Percentiles rank a stretch among this genome's conserved stretches.
These are phyloP conservation scores for Fusarium humuli DNA, from an alignment of 2,329 filamentous ascomycete genomes.

Conservation along the genomic window DNA sequence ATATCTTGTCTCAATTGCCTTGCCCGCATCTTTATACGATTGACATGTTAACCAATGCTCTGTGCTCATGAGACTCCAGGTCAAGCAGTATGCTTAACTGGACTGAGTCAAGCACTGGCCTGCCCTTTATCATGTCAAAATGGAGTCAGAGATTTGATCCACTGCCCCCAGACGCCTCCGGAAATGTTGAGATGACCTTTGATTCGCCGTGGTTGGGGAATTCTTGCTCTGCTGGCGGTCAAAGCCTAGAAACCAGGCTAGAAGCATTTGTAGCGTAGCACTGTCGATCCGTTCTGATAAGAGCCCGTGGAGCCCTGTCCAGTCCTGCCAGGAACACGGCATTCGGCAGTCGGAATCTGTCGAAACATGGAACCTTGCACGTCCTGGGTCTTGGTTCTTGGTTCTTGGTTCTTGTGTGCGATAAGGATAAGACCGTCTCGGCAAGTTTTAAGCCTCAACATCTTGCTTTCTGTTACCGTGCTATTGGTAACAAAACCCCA, in stretches of 20 bases:
- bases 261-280: conserved; percentile 19
- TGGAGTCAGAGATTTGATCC: conserved; percentile 18
- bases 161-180: conserved; percentile 16
- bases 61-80: neutral
- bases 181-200: conserved; percentile 34
- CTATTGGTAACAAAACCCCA: neutral
- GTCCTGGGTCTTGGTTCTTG: neutral
- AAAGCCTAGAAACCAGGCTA: conserved; percentile 24
- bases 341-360: conserved; percentile 31
- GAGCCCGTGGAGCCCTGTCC: conserved; percentile 11
- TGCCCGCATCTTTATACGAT: no score
- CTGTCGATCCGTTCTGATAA: conserved; percentile 31
- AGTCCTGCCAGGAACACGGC: conserved; percentile 28
- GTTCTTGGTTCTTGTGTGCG: neutral
- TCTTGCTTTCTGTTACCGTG: neutral
- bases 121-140: conserved; percentile 23
- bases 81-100: neutral
- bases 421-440: conserved; percentile 2
- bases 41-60: neutral
- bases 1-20: neutral
- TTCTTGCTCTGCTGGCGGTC: conserved; percentile 18
- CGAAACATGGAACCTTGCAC: conserved; percentile 2
- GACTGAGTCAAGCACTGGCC: conserved; percentile 21
- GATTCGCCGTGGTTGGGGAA: conserved; percentile 20
- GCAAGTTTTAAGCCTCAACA: neutral